Evolutionary conservation across 2,329 filamentous ascomycete genomes (phyloP), one percentile per base, ranked within the genome.

Genomic region (Trichoderma breve): DNA sequence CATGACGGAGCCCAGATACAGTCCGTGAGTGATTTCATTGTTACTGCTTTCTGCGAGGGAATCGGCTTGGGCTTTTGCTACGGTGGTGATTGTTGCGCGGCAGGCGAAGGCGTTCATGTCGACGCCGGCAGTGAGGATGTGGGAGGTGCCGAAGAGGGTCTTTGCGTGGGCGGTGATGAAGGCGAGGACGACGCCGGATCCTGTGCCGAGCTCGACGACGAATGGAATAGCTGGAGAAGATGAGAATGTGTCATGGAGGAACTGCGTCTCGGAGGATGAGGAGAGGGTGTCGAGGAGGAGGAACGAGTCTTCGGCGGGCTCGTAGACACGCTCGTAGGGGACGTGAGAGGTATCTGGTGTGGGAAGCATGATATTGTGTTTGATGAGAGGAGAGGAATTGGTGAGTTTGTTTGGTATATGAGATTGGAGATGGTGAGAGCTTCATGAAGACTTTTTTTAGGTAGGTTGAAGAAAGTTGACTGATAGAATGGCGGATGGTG

Each of bases 231-330:
- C 2, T 1, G 30, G 5, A n/a, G 69, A 78, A 1, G 86, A 32
- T 12, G 74, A 73, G 79, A 97, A 97, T 57, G 88, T 88, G 6
- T 82, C 72, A 21, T 85, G 84, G 24, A 98, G 88, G 81, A 94
- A 97, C 28, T 83, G 76, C 4, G 85, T 88, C 82, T 97, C 94
- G 2, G 87, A 80, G 0, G 85, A 72, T 2, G 91, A 92, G 0
- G 95, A 95, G 58, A 99, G 87, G 0, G 95, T 97, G 83, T 99
- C 95, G 34, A 99, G 89, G 63, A 99, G 88, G 58, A 99, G 89
- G 80, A 94, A 99, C 6, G 95, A 98, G 84, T 99, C 96, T 82
- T 99, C 96, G 12, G 95, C 92, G 43, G 96, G 96, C 79, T 98
- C 95, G 83, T 99, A 99, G 76, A 98, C 91, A 70, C 92, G 90